Evolutionary conservation across 352 stramenopile genomes (phyloP), one percentile per base, ranked within the genome.

Genomic region (Globisporangium canariense): DNA sequence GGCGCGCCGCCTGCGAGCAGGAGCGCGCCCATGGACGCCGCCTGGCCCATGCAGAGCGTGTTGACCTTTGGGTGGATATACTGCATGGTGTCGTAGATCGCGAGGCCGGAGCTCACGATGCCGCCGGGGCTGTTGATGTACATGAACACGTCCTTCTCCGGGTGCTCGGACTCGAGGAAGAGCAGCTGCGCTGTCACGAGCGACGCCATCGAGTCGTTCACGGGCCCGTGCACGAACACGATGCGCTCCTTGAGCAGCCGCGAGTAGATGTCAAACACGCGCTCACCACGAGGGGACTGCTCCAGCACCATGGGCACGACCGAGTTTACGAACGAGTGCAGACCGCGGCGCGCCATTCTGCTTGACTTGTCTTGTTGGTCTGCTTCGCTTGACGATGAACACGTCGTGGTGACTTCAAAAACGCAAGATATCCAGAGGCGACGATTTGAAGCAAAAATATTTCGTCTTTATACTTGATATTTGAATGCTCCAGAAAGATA

Each of bases 41-140:
- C 96, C 58, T 99, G 87, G 13, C 97, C 97, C 64, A 99, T 93
- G 78, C 98, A 99, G 46, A 99, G 96, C 56, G 97, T 99, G 67
- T 98, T 97, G 14, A 99, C 95, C 67, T 98, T 94, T 52, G 89
- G 95, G 70, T 96, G 91, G 68, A 99, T 98, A 79, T 99, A 96
- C 74, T 96, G 96, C 93, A 99, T 99, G 34, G 94, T 98, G 79
- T 99, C 97, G 76, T 98, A 99, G 73, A 99, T 99, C 58, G 97
- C 96, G 53, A 99, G 79, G 3, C 97, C 97, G 36, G 97, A 96
- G 68, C 97, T 98, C 65, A 99, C 97, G 34, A 96, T 93, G 47
- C 97, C 97, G 47, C 97, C 97, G 30, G 97, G 97, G 68, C 90
- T 99, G 81, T 99, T 99, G 68, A 99, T 98, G 81, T 99, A 99